These are phyloP conservation scores for Colletotrichum sp. DNA, from an alignment of 2,329 filamentous ascomycete genomes.

Conservation along the genomic window DNA sequence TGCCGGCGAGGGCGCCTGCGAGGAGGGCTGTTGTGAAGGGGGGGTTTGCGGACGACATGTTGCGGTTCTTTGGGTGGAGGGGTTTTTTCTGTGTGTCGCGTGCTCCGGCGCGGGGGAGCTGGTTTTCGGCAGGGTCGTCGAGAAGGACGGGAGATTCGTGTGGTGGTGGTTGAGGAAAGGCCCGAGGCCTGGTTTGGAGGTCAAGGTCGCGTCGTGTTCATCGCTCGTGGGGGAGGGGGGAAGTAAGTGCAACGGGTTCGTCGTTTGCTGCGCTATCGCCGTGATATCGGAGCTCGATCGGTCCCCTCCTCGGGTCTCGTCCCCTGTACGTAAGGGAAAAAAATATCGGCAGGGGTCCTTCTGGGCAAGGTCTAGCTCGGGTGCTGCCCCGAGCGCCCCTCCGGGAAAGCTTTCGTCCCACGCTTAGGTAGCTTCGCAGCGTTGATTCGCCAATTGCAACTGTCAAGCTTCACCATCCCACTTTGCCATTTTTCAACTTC, in stretches of 20 bases:
- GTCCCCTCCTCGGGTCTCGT: background rate
- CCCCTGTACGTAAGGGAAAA: background rate
- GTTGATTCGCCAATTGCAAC: background rate
- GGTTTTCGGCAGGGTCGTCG: background rate
- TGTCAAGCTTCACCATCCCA: background rate
- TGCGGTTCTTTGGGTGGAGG: background rate
- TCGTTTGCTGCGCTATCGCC: background rate
- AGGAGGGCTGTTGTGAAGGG: slow-evolving; percentile 67
- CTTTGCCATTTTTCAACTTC: background rate
- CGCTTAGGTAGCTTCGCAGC: background rate
- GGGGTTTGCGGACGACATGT: slow-evolving; percentile 22
- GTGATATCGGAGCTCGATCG: slow-evolving; percentile 17
- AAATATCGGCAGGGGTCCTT: background rate
- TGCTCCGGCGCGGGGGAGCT: background rate
- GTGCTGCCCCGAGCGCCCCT: background rate
- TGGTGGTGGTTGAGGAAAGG: background rate
- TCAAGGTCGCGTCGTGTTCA: background rate
- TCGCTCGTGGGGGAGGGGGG: background rate
- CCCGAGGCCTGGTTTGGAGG: background rate
- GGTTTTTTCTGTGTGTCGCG: background rate
- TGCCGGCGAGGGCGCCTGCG: slow-evolving; percentile 90
- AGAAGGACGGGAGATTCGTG: background rate
- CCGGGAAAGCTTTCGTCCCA: slow-evolving; percentile 15
- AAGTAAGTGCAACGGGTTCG: background rate
- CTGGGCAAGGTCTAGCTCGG: background rate